phyloP scores from a whole-genome alignment of 2,329 filamentous ascomycete genomes.

The Pseudogymnoascus sp. region DNA sequence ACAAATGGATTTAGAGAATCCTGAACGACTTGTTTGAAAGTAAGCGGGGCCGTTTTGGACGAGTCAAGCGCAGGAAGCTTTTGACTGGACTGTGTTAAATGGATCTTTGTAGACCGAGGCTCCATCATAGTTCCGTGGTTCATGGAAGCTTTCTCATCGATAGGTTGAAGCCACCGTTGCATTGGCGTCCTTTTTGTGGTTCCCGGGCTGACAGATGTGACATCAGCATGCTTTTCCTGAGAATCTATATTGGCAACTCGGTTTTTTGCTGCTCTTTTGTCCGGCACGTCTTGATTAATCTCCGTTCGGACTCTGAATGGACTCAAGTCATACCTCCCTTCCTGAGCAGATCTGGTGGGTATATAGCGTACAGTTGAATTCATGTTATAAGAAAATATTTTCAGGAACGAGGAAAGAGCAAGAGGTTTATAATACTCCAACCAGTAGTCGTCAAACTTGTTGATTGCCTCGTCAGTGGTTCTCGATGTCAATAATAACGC shows the following conservation, averaged over 20 bases:
- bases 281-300: conserved; percentile 48
- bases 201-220: conserved; percentile 35
- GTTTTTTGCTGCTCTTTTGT: conserved; percentile 57
- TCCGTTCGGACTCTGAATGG: conserved; percentile 76
- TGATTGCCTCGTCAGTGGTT: conserved; percentile 22
- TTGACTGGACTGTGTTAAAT: conserved; percentile 32
- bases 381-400: conserved; percentile 88
- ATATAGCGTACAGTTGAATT: conserved; percentile 82
- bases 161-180: conserved; percentile 53
- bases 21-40: conserved; percentile 74
- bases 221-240: conserved; percentile 39
- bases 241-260: conserved; percentile 64
- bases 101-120: conserved; percentile 16
- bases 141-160: conserved; percentile 28
- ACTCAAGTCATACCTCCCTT: conserved; percentile 73
- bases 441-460: conserved; percentile 89
- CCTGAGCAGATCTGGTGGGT: conserved; percentile 62
- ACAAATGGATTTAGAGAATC: conserved; percentile 83
- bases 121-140: conserved; percentile 53
- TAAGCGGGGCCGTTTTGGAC: conserved; percentile 77
- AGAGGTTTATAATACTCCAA: conserved; percentile 90
- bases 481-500: conserved; percentile 39
- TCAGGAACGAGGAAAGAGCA: conserved; percentile 79
- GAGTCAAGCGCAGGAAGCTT: conserved; percentile 63
- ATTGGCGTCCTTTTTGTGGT: conserved; percentile 44